A percentile compares a stretch with the other conserved stretches of the same genome.
Evolutionary conservation across 176 grass and related monocot species (phyloP).

Genomic region (Aegilops umbellulata): DNA sequence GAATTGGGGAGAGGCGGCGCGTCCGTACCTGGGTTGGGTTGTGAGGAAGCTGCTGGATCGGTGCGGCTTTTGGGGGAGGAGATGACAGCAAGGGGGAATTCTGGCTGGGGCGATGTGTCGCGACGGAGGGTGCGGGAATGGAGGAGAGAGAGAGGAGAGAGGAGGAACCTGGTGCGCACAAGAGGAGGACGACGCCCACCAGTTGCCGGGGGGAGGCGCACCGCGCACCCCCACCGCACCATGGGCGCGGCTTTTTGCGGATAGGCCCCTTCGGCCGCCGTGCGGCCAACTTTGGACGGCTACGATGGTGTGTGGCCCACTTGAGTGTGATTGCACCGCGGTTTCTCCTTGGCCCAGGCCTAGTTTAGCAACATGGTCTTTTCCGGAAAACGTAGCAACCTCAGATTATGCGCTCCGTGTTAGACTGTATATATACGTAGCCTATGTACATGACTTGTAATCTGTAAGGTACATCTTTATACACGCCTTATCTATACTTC

Average conservation of each 20-base stretch:
- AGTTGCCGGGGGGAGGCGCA: conserved; percentile 21
- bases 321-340: background rate
- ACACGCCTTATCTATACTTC: no score
- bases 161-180: conserved; percentile 37
- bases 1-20: background rate
- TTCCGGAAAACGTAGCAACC: background rate
- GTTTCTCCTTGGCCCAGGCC: background rate
- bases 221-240: conserved; percentile 22
- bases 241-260: conserved; percentile 20
- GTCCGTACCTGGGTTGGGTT: conserved; percentile 27
- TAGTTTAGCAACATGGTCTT: background rate
- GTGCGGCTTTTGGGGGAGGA: background rate
- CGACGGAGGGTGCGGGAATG: conserved; percentile 3
- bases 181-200: conserved; percentile 38
- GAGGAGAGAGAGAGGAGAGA: background rate
- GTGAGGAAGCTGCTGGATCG: conserved; percentile 6
- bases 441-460: no score
- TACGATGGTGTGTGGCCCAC: background rate
- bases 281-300: conserved; percentile 23
- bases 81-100: background rate
- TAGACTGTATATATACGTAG: no score
- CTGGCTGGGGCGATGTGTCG: background rate
- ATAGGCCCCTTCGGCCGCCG: conserved; percentile 4
- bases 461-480: no score
- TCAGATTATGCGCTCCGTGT: no score